Conservation (phyloP, 148 eudicot genomes). For the Heliosperma pusillum region DNA sequence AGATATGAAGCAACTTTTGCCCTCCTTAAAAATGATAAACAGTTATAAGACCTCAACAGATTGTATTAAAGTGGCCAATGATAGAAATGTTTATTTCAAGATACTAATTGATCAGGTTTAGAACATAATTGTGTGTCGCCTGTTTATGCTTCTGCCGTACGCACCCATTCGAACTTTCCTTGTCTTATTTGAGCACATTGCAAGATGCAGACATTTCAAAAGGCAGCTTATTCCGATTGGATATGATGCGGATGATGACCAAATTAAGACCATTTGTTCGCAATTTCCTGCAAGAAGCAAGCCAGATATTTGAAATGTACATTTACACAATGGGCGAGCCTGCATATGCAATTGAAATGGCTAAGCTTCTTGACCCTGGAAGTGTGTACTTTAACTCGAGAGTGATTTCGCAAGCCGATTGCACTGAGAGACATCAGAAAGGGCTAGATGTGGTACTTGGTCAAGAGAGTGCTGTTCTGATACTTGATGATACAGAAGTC, state of each 20-base stretch:
- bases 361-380: constrained; percentile 68
- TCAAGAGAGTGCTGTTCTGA: constrained; percentile 73
- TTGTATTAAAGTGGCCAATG: background rate
- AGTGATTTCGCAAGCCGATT: constrained; percentile 81
- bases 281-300: constrained; percentile 75
- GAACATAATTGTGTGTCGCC: background rate
- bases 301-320: constrained; percentile 79
- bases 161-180: background rate
- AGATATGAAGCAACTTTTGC: background rate
- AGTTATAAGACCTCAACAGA: background rate
- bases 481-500: constrained; percentile 88
- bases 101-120: background rate
- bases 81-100: background rate
- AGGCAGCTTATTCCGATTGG: constrained; percentile 64
- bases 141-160: background rate
- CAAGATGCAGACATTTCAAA: constrained; percentile 49
- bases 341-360: constrained; percentile 80
- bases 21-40: background rate
- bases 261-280: constrained; percentile 92
- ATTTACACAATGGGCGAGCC: constrained; percentile 97
- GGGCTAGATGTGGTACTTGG: constrained; percentile 92
- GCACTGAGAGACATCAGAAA: constrained; percentile 74
- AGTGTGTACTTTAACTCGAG: constrained; percentile 49
- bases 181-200: constrained; percentile 5
- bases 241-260: constrained; percentile 77